Percentiles rank a stretch among this genome's conserved stretches.
Evolutionary conservation across 2,329 filamentous ascomycete genomes (phyloP).

Genomic region (Ophiostoma sp.): DNA sequence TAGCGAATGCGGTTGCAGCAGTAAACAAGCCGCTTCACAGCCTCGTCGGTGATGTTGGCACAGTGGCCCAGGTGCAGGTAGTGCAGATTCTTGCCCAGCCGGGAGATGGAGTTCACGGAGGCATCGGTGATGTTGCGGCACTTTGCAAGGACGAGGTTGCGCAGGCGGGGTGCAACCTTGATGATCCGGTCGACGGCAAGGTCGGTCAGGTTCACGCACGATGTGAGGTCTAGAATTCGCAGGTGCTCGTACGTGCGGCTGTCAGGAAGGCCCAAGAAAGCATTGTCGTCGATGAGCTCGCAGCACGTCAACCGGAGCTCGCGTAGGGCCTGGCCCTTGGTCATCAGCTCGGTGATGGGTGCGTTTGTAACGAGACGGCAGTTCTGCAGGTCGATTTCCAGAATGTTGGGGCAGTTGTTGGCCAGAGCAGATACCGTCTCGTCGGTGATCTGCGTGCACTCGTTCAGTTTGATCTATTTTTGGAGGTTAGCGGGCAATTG

Average conservation of each 20-base stretch:
- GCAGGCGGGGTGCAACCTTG: constrained; percentile 73
- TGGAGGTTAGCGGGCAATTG: neutral
- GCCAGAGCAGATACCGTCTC: constrained; percentile 79
- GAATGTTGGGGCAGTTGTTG: constrained; percentile 79
- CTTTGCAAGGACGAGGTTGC: constrained; percentile 91
- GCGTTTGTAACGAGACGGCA: constrained; percentile 75
- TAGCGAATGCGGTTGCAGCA: constrained; percentile 91
- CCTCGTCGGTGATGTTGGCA: constrained; percentile 80
- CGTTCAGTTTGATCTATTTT: constrained; percentile 81
- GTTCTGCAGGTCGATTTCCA: constrained; percentile 92
- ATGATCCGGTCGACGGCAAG: constrained; percentile 85
- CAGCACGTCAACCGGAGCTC: constrained; percentile 86
- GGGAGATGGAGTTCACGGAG: constrained; percentile 79
- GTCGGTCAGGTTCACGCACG: constrained; percentile 77
- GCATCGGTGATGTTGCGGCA: constrained; percentile 88
- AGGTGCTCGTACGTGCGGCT: constrained; percentile 74
- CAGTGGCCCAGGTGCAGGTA: constrained; percentile 96
- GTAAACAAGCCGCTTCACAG: constrained; percentile 76
- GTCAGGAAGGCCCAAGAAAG: constrained; percentile 72
- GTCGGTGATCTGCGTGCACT: constrained; percentile 79
- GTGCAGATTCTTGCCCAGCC: constrained; percentile 89
- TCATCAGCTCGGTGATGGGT: constrained; percentile 74
- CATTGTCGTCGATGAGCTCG: constrained; percentile 75
- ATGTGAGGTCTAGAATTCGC: constrained; percentile 88
- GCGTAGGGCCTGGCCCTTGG: constrained; percentile 73